Base-by-base conservation (phyloP, 2,329 filamentous ascomycete genomes). In the Lanzia echinophila region DNA sequence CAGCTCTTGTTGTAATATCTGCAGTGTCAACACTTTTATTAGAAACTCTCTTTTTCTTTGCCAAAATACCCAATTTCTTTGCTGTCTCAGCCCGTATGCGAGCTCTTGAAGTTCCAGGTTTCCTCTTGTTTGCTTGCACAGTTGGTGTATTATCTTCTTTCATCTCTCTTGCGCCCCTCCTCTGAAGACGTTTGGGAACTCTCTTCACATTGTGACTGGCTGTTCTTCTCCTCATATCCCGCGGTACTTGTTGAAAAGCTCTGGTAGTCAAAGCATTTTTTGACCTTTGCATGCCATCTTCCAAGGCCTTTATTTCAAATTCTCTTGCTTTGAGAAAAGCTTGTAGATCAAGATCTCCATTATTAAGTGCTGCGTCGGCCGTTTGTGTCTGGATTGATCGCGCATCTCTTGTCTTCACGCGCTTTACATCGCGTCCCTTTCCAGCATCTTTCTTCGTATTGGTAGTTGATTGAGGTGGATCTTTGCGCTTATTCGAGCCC, bases 181-280 rank as follows among this genome's bases (percentile, higher is more conserved):
- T 73, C 53, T 87, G 80, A 65, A 97, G 72, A 58, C 90, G 76
- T 66, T 85, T 86, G 2, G 94, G 94, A 15, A 99, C 86, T 58
- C 87, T 82, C 72, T 92, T 95, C 34, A 88, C 87, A 78, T 99
- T 96, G 72, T 99, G 94, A 69, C 90, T 96, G 19, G 92, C 94
- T 0, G 92, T 96, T 63, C 94, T 79, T 60, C 94, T 79, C 60
- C 94, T 79, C 79, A 99, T 73, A 47, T 86, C 84, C 61, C 90
- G 82, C 1, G 94, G 94, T 5, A 99, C 87, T 62, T 89, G 82
- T 70, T 99, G 94, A 66, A 97, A 97, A 13, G 92, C 91, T 49
- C 92, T 80, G 54, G 82, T 84, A 42, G 80, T 74, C 51, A 75
- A 72, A 38, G 74, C 72, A 5, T 72, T 71, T 68, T 87, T 91